Conservation (phyloP, 192 early-diverging fungal species). For the Entophlyctis helioformis region DNA sequence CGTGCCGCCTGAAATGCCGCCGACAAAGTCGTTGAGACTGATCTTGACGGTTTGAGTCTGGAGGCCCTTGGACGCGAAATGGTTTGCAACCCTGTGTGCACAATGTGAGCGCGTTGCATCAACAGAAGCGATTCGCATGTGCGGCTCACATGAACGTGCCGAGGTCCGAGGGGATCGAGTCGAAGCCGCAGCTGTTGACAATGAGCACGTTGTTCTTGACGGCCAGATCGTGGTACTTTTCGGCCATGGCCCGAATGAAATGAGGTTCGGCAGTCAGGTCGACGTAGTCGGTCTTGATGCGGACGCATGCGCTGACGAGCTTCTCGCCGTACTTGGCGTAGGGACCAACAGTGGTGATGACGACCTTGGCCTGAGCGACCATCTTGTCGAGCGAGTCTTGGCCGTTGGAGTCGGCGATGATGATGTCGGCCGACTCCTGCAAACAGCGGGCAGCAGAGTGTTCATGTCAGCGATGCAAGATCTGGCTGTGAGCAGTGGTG, state of each 20-base stretch:
- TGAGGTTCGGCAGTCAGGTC: constrained; percentile 72
- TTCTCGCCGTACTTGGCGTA: constrained; percentile 61
- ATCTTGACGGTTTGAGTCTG: constrained; percentile 9
- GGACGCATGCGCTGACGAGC: no score
- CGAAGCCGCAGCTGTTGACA: constrained; percentile 80
- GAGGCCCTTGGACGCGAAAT: constrained; percentile 24
- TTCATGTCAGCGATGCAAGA: background rate
- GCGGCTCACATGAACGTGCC: constrained; percentile 53
- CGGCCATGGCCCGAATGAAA: constrained; percentile 52
- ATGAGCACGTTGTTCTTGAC: no score
- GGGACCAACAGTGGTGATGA: constrained; percentile 80
- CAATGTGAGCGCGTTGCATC: no score
- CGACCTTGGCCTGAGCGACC: constrained; percentile 50
- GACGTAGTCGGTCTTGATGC: no score
- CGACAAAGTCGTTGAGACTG: constrained; percentile 14
- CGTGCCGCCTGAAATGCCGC: constrained; percentile 59
- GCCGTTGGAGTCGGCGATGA: constrained; percentile 59
- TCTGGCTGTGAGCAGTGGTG: constrained; percentile 1
- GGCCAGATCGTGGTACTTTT: no score
- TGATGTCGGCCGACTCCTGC: constrained; percentile 29
- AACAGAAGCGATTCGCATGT: background rate
- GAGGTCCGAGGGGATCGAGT: constrained; percentile 82
- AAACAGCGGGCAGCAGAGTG: no score
- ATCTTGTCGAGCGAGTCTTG: constrained; percentile 46
- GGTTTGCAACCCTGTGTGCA: constrained; percentile 26